Evolutionary conservation across 345 rosid species (phyloP).

Genomic region (Bruguiera sexangula): DNA sequence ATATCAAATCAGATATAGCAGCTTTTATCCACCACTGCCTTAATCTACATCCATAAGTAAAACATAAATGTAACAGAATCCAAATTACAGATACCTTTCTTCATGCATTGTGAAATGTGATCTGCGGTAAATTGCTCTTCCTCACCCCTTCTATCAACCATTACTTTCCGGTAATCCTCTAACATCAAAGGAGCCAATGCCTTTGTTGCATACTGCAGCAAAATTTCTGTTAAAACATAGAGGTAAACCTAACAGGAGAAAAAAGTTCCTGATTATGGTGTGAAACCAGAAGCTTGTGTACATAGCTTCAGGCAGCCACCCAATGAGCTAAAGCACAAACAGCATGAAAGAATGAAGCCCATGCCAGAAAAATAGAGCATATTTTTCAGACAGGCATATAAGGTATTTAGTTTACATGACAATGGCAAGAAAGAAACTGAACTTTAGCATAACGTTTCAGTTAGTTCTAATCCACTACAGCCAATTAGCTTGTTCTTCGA

Average conservation of each 20-base stretch:
- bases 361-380: not conserved
- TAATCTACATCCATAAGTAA: not conserved
- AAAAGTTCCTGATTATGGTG: not conserved
- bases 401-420: not conserved
- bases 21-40: not conserved
- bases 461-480: too few species aligned
- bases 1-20: not conserved
- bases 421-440: not conserved
- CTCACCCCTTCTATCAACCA: slow-evolving; percentile 93
- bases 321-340: not conserved
- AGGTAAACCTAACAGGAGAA: too few species aligned
- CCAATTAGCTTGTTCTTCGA: too few species aligned
- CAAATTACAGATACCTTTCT: slow-evolving; percentile 46
- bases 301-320: slow-evolving; percentile 1
- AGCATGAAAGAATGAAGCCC: not conserved
- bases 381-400: not conserved
- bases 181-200: slow-evolving; percentile 90
- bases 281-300: not conserved
- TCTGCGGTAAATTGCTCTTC: slow-evolving; percentile 76
- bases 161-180: slow-evolving; percentile 82
- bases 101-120: slow-evolving; percentile 75
- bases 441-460: too few species aligned
- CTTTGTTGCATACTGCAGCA: slow-evolving; percentile 78
- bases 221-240: not conserved
- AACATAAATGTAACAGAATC: not conserved